Evolutionary conservation across 2,329 filamentous ascomycete species (phyloP), one percentile per base, ranked within the genome.

Genomic region (Trematosphaeria pertusa): DNA sequence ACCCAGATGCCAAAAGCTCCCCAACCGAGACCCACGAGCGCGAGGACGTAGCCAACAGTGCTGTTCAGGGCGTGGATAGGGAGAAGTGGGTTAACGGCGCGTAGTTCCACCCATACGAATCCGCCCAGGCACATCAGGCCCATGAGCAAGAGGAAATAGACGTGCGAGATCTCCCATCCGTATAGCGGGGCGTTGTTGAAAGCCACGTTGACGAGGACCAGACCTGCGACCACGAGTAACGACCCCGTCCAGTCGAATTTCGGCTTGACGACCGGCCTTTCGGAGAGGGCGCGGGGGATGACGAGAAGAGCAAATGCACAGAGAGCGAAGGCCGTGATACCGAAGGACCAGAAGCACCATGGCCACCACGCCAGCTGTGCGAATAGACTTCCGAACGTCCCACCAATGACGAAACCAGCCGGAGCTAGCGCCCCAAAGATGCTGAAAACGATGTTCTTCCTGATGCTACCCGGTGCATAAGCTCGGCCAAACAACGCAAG

Each of bases 401-500:
- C 65, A 26, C 71, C 71, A 33, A 68, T 51, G 20, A 72, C 62
- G 28, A 67, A 70, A 1, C 70, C 71, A 44, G 58, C 57, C 2
- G 71, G 71, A 6, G 69, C 71, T 45, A 61, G 61, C 4, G 67
- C 67, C 15, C 69, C 70, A 34, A 73, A 74, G 5, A 72, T 51
- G 24, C 64, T 65, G 48, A 73, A 72, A 6, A 70, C 60, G 18
- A 73, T 65, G 52, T 73, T 71, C 56, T 73, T 74, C 48, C 67
- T 68, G 35, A 65, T 59, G 6, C 32, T 30, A 1, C 71, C 67
- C 1, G 65, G 61, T 3, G 58, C 43, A 44, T 73, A 73, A 1
- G 65, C 58, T 11, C 61, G 52, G 10, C 69, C 69, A 10, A 73
- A 58, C 11, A 74, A 46, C 9, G 70, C 71, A 3, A 75, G 56